These are phyloP conservation scores for Paxillus involutus DNA, from an alignment of 768 basidiomycete genomes.

Conservation along the genomic window DNA sequence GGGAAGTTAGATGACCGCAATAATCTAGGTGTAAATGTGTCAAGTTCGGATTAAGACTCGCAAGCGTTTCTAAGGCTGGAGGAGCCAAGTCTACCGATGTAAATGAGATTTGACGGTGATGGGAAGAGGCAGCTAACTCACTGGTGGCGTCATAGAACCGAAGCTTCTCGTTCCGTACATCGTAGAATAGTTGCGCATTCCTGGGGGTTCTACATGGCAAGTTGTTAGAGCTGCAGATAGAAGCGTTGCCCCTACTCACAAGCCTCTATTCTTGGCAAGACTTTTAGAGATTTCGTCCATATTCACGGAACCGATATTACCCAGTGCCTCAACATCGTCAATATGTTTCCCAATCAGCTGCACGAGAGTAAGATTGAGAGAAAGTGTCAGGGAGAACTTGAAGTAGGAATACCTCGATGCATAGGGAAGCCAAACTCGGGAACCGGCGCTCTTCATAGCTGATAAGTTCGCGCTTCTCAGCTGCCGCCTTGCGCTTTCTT, in stretches of 20 bases:
- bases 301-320: conserved; percentile 84
- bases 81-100: conserved; percentile 61
- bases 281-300: conserved; percentile 83
- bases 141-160: conserved; percentile 89
- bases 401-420: conserved; percentile 60
- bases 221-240: conserved; percentile 1
- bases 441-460: conserved; percentile 71
- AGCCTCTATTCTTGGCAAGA: conserved; percentile 73
- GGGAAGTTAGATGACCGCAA: conserved; percentile 79
- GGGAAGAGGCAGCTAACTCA: conserved; percentile 38
- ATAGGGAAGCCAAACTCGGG: conserved; percentile 72
- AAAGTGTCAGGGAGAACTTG: not conserved
- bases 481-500: conserved; percentile 59
- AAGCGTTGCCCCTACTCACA: conserved; percentile 51
- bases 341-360: conserved; percentile 86
- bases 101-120: not conserved
- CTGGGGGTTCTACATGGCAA: conserved; percentile 57
- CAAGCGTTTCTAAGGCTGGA: conserved; percentile 66
- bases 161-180: conserved; percentile 61
- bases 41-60: conserved; percentile 82
- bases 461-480: conserved; percentile 67
- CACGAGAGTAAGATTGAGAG: not conserved
- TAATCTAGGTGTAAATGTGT: conserved; percentile 76
- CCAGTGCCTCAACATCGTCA: conserved; percentile 84
- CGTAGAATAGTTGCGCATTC: conserved; percentile 86